Conservation (phyloP, 495 filamentous ascomycete species). For the Beverwykella pulmonaria region DNA sequence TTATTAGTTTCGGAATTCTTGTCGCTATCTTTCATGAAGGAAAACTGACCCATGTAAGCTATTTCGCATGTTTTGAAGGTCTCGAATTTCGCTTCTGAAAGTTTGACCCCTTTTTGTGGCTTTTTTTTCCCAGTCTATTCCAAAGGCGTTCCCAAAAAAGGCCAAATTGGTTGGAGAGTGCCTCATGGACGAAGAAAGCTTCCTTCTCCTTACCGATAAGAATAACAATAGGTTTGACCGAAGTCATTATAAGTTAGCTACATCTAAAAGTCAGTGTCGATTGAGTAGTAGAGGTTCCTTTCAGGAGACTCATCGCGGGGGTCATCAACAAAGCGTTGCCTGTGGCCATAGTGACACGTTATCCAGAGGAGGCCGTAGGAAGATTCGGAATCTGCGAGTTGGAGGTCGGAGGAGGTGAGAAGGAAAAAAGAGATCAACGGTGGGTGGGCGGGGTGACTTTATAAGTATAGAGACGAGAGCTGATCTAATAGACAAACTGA, state of each 20-base stretch:
- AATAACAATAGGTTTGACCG: neutral
- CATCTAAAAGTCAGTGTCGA: neutral
- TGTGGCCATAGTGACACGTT: too few species aligned
- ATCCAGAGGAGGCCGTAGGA: too few species aligned
- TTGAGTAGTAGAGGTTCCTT: neutral
- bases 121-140: neutral
- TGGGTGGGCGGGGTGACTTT: too few species aligned
- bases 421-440: too few species aligned
- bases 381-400: too few species aligned
- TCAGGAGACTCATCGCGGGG: neutral
- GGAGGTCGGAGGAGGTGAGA: too few species aligned
- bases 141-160: neutral
- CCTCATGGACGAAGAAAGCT: neutral
- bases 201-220: neutral
- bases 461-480: too few species aligned
- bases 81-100: neutral
- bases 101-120: neutral
- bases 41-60: neutral
- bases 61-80: neutral
- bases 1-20: neutral
- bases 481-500: too few species aligned
- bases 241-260: neutral
- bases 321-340: neutral
- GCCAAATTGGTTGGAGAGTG: neutral
- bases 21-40: neutral